Evolutionary conservation across 2,329 filamentous ascomycete species (phyloP), one percentile per base, ranked within the genome.

Genomic region (Akanthomyces muscarius): DNA sequence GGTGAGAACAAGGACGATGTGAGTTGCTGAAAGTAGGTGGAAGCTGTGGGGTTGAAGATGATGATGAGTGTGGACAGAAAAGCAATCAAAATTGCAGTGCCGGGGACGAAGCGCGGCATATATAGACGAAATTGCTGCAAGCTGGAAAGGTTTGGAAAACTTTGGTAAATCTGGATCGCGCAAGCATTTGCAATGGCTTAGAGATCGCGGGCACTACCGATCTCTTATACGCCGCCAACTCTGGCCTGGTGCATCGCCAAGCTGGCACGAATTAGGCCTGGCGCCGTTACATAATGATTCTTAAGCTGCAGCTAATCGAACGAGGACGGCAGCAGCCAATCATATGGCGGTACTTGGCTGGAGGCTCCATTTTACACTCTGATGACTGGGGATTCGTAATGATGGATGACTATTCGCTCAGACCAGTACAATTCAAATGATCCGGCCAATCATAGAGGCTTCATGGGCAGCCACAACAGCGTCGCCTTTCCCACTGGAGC

Each of bases 21-120:
- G 52, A 71, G 63, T 51, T 67, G 63, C 61, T 67, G 63, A 62
- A 70, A 64, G 41, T 67, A 60, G 67, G 64, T 58, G 68, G 68
- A 59, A 68, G 65, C 65, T 68, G 66, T 65, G 66, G 65, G 68
- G 69, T 69, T 47, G 36, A 36, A 36, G 65, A 69, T 67, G 68
- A 73, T 69, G 70, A 71, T 68, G 68, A 74, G 67, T 68, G 76
- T 77, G 70, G 76, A 77, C 69, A 76, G 65, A 69, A 72, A 67
- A 70, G 72, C 69, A 68, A 74, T 70, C 56, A 77, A 69, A 72
- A 76, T 70, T 63, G 74, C 73, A 70, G 68, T 64, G 53, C 70
- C 61, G 64, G 71, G 66, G 65, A 69, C 65, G 68, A 74, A 65
- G 52, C 74, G 75, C 65, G 69, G 69, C 75, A 78, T 78, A 75